Evolutionary conservation across 768 basidiomycete genomes (phyloP), one percentile per base, ranked within the genome.

Genomic region (Tricholoma flavovirens): DNA sequence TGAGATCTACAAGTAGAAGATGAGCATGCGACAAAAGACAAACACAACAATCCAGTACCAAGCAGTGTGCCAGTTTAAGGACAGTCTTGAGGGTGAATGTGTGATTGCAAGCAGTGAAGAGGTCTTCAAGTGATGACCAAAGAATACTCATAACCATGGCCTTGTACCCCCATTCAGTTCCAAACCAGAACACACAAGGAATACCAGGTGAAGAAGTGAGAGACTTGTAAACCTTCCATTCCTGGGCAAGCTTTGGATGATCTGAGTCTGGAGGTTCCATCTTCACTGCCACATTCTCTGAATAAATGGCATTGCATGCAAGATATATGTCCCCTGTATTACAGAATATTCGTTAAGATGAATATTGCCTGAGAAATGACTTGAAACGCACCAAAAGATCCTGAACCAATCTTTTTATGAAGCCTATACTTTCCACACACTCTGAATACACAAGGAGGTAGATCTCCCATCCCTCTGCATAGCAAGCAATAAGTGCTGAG

Each of bases 211-310:
- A 86, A 38, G 86, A 87, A 42, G 87, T 87, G 24, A 90, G 78
- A 5, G 83, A 84, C 79, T 89, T 89, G 68, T 77, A 78, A 22
- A 82, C 78, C 63, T 79, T 78, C 60, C 76, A 77, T 71, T 90
- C 88, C 61, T 90, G 89, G 71, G 88, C 87, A 64, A 90, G 81
- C 69, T 90, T 88, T 19, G 88, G 87, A 64, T 88, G 86, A 69
- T 90, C 87, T 9, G 9, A 4, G 17, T 30, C 30, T 1, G 30
- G 5, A 17, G 38, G 38, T 17, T 56, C 56, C 61, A 90, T 82
- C 71, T 90, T 90, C 78, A 90, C 90, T 63, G 86, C 88, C 51
- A 90, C 87, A 63, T 88, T 88, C 68, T 90, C 88, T 32, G 87
- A 87, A 9, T 88, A 87, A 64, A 90, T 87, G 74, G 90, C 88